Evolutionary conservation across 2,329 filamentous ascomycete genomes (phyloP).

Genomic region (Cladosporium sp.): DNA sequence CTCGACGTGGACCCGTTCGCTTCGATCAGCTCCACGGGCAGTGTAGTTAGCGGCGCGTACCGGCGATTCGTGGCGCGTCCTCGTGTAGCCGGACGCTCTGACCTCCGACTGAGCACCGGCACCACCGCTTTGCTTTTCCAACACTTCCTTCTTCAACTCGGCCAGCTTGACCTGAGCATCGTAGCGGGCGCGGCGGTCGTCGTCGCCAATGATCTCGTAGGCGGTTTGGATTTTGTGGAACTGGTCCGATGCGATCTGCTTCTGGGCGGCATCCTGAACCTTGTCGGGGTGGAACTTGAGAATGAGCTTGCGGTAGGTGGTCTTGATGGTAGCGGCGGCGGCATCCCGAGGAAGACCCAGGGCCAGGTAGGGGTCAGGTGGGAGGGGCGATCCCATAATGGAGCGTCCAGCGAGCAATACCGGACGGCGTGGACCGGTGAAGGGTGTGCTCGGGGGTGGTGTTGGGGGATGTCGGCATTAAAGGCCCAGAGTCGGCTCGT

Average conservation of each 20-base stretch:
- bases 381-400: conserved; percentile 22
- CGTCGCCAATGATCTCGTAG: conserved; percentile 83
- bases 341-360: conserved; percentile 67
- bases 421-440: conserved; percentile 11
- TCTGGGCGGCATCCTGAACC: conserved; percentile 63
- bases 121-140: conserved; percentile 31
- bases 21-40: conserved; percentile 17
- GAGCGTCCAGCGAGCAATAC: conserved; percentile 14
- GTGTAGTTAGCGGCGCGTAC: conserved; percentile 22
- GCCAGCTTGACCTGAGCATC: conserved; percentile 67
- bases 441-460: not conserved
- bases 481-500: conserved; percentile 11
- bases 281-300: conserved; percentile 71
- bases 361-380: conserved; percentile 76
- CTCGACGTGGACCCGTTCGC: conserved; percentile 22
- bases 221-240: conserved; percentile 91
- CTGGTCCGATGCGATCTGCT: conserved; percentile 72
- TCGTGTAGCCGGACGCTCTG: conserved; percentile 27
- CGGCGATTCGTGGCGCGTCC: conserved; percentile 25
- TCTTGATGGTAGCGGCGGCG: conserved; percentile 73
- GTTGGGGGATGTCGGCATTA: conserved; percentile 5
- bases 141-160: conserved; percentile 54
- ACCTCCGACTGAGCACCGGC: conserved; percentile 23
- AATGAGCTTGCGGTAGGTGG: conserved; percentile 84
- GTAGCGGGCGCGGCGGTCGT: conserved; percentile 65